phyloP scores from a whole-genome alignment of 495 filamentous ascomycete genomes.

The Oleoguttula mirabilis region DNA sequence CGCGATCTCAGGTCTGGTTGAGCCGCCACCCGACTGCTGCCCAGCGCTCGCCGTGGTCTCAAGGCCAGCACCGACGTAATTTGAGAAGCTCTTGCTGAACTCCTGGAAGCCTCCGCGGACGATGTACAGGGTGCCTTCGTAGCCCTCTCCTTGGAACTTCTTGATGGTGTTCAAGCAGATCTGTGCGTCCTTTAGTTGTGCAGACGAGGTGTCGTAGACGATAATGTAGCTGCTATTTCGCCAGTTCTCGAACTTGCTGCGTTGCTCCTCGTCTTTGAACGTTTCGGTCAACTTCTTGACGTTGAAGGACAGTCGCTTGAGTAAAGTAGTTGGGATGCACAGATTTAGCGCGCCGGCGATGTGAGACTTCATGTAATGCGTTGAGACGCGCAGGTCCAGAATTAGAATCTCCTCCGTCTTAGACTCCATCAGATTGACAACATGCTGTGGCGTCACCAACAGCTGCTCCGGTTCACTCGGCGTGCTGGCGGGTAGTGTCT shows the following conservation, averaged over 20 bases:
- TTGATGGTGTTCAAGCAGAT: conserved; percentile 74
- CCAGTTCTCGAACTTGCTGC: conserved; percentile 68
- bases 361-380: conserved; percentile 63
- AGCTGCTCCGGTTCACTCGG: neutral
- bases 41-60: neutral
- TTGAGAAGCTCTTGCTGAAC: conserved; percentile 41
- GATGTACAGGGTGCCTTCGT: conserved; percentile 59
- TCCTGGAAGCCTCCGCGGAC: conserved; percentile 45
- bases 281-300: conserved; percentile 80
- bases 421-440: conserved; percentile 54
- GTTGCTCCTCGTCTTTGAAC: conserved; percentile 64
- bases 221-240: conserved; percentile 59
- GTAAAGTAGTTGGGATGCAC: conserved; percentile 86
- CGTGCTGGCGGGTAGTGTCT: conserved; percentile 38
- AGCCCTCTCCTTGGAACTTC: conserved; percentile 82
- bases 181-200: conserved; percentile 62
- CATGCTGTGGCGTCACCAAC: conserved; percentile 51
- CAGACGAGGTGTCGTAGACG: conserved; percentile 72
- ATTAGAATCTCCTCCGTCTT: conserved; percentile 50
- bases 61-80: conserved; percentile 14
- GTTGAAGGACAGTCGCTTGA: conserved; percentile 86
- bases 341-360: conserved; percentile 75
- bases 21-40: neutral
- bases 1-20: conserved; percentile 48
- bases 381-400: conserved; percentile 79